phyloP scores from a whole-genome alignment of 352 stramenopile genomes.

The Phytophthora cryptogea region DNA sequence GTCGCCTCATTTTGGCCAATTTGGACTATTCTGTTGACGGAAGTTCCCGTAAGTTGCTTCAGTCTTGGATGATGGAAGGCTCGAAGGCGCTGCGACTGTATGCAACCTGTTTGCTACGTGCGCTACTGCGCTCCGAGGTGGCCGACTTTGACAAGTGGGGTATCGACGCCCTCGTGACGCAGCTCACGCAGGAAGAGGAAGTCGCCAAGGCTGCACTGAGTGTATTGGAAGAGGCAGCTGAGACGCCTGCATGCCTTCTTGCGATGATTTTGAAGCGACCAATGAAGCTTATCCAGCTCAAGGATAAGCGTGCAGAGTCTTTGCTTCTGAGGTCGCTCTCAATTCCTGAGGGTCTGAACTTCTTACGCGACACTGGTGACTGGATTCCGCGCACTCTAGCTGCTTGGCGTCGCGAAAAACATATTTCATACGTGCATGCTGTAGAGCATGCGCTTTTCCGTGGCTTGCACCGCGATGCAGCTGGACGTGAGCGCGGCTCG shows the following conservation, averaged over 20 bases:
- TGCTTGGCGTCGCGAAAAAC: slow-evolving; percentile 81
- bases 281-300: slow-evolving; percentile 75
- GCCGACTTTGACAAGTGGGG: slow-evolving; percentile 89
- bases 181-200: slow-evolving; percentile 85
- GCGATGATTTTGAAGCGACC: slow-evolving; percentile 87
- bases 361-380: slow-evolving; percentile 78
- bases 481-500: slow-evolving; percentile 57
- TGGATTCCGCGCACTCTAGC: slow-evolving; percentile 83
- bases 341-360: slow-evolving; percentile 74
- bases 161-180: slow-evolving; percentile 84
- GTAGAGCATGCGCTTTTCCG: slow-evolving; percentile 85
- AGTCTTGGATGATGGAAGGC: slow-evolving; percentile 88
- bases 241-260: slow-evolving; percentile 81
- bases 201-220: slow-evolving; percentile 86
- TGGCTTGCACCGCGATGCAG: slow-evolving; percentile 80
- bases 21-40: slow-evolving; percentile 89
- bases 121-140: slow-evolving; percentile 84
- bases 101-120: slow-evolving; percentile 82
- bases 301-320: slow-evolving; percentile 80
- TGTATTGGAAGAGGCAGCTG: slow-evolving; percentile 85
- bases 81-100: slow-evolving; percentile 87
- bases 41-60: slow-evolving; percentile 84
- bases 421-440: slow-evolving; percentile 85
- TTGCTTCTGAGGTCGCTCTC: slow-evolving; percentile 87
- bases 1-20: slow-evolving; percentile 86